Percentiles rank a stretch among this genome's conserved stretches.
Evolutionary conservation across 805 yeast genomes (phyloP).

Genomic region (Ogataea polymorpha): DNA sequence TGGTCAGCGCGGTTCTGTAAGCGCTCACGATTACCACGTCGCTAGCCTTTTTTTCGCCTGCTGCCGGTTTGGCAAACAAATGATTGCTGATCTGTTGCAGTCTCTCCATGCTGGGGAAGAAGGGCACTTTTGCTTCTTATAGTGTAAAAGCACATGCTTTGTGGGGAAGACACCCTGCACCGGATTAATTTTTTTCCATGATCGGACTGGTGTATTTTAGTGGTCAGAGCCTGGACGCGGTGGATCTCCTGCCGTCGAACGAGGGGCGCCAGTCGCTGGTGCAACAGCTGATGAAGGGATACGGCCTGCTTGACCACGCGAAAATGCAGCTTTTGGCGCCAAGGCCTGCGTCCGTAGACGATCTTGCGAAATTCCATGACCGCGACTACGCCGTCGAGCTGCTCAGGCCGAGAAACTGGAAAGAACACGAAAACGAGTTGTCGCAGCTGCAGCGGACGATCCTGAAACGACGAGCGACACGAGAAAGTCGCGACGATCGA

Average conservation of each 20-base stretch:
- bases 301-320: slow-evolving; percentile 28
- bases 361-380: slow-evolving; percentile 49
- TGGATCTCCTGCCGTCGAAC: slow-evolving; percentile 52
- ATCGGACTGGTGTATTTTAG: slow-evolving; percentile 14
- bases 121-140: slow-evolving; percentile 5
- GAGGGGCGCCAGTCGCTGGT: slow-evolving; percentile 47
- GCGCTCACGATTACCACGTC: slow-evolving; percentile 92
- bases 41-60: slow-evolving; percentile 56
- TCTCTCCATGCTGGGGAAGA: slow-evolving; percentile 32
- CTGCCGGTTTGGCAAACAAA: slow-evolving; percentile 20
- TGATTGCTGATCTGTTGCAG: slow-evolving; percentile 35
- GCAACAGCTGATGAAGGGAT: slow-evolving; percentile 40
- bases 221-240: slow-evolving; percentile 11
- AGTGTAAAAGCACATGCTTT: slow-evolving; percentile 9
- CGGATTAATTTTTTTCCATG: slow-evolving; percentile 7
- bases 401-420: slow-evolving; percentile 26
- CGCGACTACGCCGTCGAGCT: slow-evolving; percentile 34
- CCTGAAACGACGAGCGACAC: background rate
- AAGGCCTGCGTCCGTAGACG: slow-evolving; percentile 32
- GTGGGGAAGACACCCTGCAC: slow-evolving; percentile 12
- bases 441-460: slow-evolving; percentile 10
- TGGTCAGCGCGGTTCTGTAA: slow-evolving; percentile 85
- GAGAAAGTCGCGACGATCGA: background rate
- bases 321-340: slow-evolving; percentile 28
- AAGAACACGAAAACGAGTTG: slow-evolving; percentile 20